Conservation (phyloP, 306 rosid species). For the Rosa lucieae region DNA sequence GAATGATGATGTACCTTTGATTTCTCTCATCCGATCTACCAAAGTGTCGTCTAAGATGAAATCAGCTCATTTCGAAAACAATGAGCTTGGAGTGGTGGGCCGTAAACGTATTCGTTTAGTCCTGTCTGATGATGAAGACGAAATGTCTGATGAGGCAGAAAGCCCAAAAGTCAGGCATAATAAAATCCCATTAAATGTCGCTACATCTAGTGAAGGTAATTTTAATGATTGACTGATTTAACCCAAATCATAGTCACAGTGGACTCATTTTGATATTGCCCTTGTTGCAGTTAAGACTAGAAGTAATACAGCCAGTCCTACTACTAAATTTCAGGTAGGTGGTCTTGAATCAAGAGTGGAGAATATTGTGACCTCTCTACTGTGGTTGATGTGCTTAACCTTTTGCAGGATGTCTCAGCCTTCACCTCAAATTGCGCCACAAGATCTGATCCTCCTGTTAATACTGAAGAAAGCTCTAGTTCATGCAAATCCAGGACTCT, state of each 20-base stretch:
- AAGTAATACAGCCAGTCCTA: constrained; percentile 33
- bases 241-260: constrained; percentile 18
- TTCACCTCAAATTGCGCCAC: constrained; percentile 40
- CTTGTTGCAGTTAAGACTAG: constrained; percentile 54
- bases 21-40: constrained; percentile 43
- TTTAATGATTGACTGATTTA: constrained; percentile 33
- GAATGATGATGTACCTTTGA: constrained; percentile 51
- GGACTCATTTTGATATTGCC: constrained; percentile 31
- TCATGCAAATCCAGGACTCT: constrained; percentile 61
- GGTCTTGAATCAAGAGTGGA: constrained; percentile 20
- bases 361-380: constrained; percentile 12
- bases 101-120: constrained; percentile 64
- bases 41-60: constrained; percentile 45
- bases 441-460: constrained; percentile 21
- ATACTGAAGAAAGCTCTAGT: constrained; percentile 70
- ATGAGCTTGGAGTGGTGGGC: constrained; percentile 40
- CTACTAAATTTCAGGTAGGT: constrained; percentile 52
- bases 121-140: constrained; percentile 77
- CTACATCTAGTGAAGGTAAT: constrained; percentile 53
- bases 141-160: constrained; percentile 39
- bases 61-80: constrained; percentile 35
- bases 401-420: constrained; percentile 55
- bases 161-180: constrained; percentile 39
- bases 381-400: constrained; percentile 21
- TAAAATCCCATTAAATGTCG: constrained; percentile 36